Conservation (phyloP, 192 early-diverging fungal species). For the Podila epigama region DNA sequence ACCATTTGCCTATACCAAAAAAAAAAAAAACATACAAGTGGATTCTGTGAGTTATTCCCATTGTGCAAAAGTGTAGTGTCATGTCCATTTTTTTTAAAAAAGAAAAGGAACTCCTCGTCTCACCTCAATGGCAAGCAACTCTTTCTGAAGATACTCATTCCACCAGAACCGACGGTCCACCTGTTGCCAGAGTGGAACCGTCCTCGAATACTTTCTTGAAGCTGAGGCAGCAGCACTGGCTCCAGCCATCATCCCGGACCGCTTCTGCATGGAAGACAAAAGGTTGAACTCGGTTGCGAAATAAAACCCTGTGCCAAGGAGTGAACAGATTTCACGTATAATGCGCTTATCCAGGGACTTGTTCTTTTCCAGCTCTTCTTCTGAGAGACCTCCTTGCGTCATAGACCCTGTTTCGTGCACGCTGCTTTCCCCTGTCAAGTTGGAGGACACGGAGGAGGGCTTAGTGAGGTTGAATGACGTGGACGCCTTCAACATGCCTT, state of each 20-base stretch:
- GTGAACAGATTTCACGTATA: slow-evolving; percentile 51
- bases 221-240: background rate
- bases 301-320: slow-evolving; percentile 59
- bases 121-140: slow-evolving; percentile 56
- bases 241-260: slow-evolving; percentile 2
- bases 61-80: background rate
- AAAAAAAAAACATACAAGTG: background rate
- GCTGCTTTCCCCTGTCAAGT: background rate
- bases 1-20: slow-evolving; percentile 50
- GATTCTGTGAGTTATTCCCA: background rate
- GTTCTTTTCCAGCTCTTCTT: slow-evolving; percentile 38
- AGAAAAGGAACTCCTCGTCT: background rate
- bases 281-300: slow-evolving; percentile 53
- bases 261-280: slow-evolving; percentile 13
- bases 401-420: background rate
- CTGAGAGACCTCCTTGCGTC: slow-evolving; percentile 1
- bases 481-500: slow-evolving; percentile 25
- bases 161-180: slow-evolving; percentile 63
- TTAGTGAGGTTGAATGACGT: slow-evolving; percentile 15
- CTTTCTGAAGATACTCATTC: slow-evolving; percentile 60
- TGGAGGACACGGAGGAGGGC: background rate
- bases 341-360: slow-evolving; percentile 54
- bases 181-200: slow-evolving; percentile 45
- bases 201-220: background rate
- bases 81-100: background rate